phyloP scores from a whole-genome alignment of 495 filamentous ascomycete genomes.

The Apodospora peruviana region DNA sequence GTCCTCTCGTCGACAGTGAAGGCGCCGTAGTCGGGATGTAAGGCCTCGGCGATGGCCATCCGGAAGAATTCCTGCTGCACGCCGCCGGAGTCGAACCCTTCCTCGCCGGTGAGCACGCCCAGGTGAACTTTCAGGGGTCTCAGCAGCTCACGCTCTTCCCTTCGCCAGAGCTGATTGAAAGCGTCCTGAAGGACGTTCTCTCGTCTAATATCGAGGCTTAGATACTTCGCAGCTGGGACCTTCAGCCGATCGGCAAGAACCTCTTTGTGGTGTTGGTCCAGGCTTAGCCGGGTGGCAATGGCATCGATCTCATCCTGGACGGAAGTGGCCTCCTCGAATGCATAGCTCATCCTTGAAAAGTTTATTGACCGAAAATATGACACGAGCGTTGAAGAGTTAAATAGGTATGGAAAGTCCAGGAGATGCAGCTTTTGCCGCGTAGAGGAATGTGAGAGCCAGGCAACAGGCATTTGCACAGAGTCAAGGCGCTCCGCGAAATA shows the following conservation, averaged over 20 bases:
- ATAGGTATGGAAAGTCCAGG: constrained; percentile 76
- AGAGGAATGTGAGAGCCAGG: constrained; percentile 57
- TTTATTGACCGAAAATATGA: constrained; percentile 89
- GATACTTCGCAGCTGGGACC: constrained; percentile 60
- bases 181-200: constrained; percentile 68
- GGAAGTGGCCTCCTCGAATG: constrained; percentile 64
- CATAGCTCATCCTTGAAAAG: constrained; percentile 71
- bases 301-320: constrained; percentile 55
- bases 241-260: constrained; percentile 57
- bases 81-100: constrained; percentile 88
- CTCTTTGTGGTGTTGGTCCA: constrained; percentile 38
- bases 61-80: constrained; percentile 96
- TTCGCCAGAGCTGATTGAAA: constrained; percentile 81
- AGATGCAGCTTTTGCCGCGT: constrained; percentile 67
- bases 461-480: constrained; percentile 63
- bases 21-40: constrained; percentile 66
- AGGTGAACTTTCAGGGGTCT: constrained; percentile 84
- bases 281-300: constrained; percentile 47
- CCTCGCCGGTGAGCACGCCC: constrained; percentile 73
- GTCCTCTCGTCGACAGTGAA: constrained; percentile 73
- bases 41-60: constrained; percentile 66
- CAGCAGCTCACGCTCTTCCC: constrained; percentile 74
- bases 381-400: constrained; percentile 64
- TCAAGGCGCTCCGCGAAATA: constrained; percentile 76
- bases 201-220: constrained; percentile 71